Percentiles rank a stretch among this genome's conserved stretches.
Evolutionary conservation across 495 filamentous ascomycete genomes (phyloP).

Genomic region (Opeltia flavorubescens): DNA sequence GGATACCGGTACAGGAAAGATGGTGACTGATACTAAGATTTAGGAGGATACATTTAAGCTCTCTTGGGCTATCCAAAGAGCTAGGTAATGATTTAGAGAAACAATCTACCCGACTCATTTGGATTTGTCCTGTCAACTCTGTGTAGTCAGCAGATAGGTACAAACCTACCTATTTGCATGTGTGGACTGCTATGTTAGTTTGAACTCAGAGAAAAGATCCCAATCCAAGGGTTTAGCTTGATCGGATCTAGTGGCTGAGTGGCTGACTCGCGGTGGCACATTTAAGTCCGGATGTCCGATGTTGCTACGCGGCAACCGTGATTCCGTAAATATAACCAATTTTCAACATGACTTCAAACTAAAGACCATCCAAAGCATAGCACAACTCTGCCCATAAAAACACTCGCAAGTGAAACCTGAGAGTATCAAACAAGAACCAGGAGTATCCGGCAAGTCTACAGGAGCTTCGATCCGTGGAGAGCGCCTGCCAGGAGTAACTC

Average conservation of each 20-base stretch:
- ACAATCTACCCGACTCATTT: too few species aligned
- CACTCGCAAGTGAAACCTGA: neutral
- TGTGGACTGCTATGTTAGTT: too few species aligned
- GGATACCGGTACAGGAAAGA: too few species aligned
- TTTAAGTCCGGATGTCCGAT: too few species aligned
- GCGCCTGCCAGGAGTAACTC: constrained; percentile 11
- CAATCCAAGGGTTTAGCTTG: neutral
- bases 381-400: neutral
- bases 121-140: too few species aligned
- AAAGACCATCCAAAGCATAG: neutral
- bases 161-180: too few species aligned
- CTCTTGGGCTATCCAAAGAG: too few species aligned
- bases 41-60: too few species aligned
- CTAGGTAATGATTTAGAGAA: too few species aligned
- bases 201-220: too few species aligned
- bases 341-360: neutral
- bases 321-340: neutral
- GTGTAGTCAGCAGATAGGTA: too few species aligned
- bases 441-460: constrained; percentile 7
- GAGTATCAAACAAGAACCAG: neutral
- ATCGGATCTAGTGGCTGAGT: neutral
- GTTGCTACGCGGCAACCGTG: neutral
- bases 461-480: constrained; percentile 13
- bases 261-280: neutral
- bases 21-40: too few species aligned